These are phyloP conservation scores for Talaromyces sp. DNA, from an alignment of 2,329 filamentous ascomycete genomes.

Conservation along the genomic window DNA sequence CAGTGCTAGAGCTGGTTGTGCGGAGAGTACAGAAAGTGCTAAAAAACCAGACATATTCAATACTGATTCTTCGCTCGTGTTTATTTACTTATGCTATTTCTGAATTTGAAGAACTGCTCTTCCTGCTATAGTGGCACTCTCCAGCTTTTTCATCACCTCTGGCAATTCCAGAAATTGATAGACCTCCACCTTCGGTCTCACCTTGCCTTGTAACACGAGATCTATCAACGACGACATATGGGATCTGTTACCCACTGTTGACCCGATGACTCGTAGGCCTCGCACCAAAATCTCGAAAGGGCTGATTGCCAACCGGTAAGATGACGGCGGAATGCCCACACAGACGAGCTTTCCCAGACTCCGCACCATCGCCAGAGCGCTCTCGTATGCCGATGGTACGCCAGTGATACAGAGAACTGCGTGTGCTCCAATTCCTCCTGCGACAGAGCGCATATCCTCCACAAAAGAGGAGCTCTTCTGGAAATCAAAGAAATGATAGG, in stretches of 20 bases:
- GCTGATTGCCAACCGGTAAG: neutral
- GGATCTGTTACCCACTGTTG: neutral
- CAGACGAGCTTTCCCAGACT: constrained; percentile 10
- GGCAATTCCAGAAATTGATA: neutral
- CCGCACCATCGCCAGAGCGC: constrained; percentile 7
- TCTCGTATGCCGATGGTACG: constrained; percentile 5
- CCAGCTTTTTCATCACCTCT: neutral
- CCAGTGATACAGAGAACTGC: constrained; percentile 11
- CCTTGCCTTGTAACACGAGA: neutral
- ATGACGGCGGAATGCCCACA: constrained; percentile 4
- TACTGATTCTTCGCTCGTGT: neutral
- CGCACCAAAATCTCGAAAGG: neutral
- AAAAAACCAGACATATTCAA: neutral
- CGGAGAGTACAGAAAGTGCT: neutral
- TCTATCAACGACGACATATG: neutral
- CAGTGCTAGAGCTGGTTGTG: neutral
- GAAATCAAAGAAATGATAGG: neutral
- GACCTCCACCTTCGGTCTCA: neutral
- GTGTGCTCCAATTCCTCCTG: constrained; percentile 13
- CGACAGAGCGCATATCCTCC: neutral
- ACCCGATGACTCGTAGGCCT: neutral
- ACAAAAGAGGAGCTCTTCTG: neutral
- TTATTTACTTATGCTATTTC: neutral
- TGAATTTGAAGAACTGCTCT: neutral
- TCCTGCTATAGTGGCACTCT: neutral